Conservation (phyloP, 805 yeast genomes). For the Ogataea nakhonphanomensis region DNA sequence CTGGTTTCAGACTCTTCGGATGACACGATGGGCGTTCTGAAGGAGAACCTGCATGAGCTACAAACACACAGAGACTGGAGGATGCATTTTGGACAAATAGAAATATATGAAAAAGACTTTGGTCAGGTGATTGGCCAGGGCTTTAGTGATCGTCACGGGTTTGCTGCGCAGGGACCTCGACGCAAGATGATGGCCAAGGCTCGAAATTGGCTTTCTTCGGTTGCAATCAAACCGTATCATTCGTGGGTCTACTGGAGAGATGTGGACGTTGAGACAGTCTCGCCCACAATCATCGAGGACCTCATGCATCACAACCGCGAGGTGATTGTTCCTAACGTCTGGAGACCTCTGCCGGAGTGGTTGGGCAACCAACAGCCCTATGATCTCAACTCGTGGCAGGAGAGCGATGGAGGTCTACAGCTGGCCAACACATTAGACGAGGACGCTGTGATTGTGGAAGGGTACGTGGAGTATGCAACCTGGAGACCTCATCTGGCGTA, state of each 20-base stretch:
- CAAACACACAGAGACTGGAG: slow-evolving; percentile 62
- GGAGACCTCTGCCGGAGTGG: slow-evolving; percentile 90
- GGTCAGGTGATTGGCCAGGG: slow-evolving; percentile 93
- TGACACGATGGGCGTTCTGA: slow-evolving; percentile 71
- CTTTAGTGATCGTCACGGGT: slow-evolving; percentile 90
- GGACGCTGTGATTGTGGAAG: slow-evolving; percentile 96
- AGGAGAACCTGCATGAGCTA: slow-evolving; percentile 51
- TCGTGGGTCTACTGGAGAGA: slow-evolving; percentile 98
- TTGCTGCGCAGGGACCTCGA: slow-evolving; percentile 93
- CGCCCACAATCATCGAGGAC: slow-evolving; percentile 82
- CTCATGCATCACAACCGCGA: slow-evolving; percentile 88
- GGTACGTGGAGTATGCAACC: slow-evolving; percentile 94
- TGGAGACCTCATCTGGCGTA: slow-evolving; percentile 98
- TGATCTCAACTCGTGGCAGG: slow-evolving; percentile 84
- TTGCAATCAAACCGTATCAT: slow-evolving; percentile 86
- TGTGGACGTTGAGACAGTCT: slow-evolving; percentile 92
- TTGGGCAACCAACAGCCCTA: slow-evolving; percentile 81
- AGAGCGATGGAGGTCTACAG: slow-evolving; percentile 76
- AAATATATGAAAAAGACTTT: slow-evolving; percentile 86
- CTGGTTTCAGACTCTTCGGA: slow-evolving; percentile 89
- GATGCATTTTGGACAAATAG: slow-evolving; percentile 78
- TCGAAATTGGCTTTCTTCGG: slow-evolving; percentile 87
- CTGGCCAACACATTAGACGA: slow-evolving; percentile 77
- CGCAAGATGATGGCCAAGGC: slow-evolving; percentile 95
- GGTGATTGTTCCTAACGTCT: slow-evolving; percentile 91